These are phyloP conservation scores for Chlorella sorokiniana DNA, from an alignment of 139 green algal species.

Conservation along the genomic window DNA sequence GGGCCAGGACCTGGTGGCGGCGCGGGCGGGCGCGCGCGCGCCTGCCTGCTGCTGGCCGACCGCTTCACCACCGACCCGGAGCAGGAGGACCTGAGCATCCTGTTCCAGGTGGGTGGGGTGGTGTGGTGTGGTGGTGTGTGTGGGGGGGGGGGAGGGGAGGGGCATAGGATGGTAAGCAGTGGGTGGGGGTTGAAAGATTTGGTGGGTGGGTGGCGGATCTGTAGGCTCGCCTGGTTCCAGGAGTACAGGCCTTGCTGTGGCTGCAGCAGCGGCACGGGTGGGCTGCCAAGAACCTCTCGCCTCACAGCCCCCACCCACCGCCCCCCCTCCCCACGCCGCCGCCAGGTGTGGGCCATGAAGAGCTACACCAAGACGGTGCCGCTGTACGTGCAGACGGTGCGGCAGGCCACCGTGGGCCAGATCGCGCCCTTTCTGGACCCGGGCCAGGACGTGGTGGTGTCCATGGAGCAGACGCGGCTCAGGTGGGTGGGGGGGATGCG, in stretches of 20 bases:
- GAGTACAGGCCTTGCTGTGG: no score
- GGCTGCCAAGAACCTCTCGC: no score
- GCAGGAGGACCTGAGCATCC: conserved; percentile 76
- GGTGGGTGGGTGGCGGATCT: not conserved
- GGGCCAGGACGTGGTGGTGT: conserved; percentile 67
- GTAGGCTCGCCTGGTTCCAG: no score
- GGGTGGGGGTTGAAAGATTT: not conserved
- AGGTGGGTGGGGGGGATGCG: conserved; percentile 1
- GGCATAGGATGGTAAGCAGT: no score
- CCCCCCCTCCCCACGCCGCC: not conserved
- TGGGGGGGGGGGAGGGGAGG: not conserved
- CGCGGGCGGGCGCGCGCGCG: conserved; percentile 44
- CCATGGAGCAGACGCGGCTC: conserved; percentile 73
- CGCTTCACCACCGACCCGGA: conserved; percentile 65
- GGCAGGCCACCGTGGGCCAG: conserved; percentile 50
- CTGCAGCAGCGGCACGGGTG: no score
- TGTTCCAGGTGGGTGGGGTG: conserved; percentile 63
- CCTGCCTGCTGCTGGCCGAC: conserved; percentile 75
- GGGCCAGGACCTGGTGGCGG: conserved; percentile 64
- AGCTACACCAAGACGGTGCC: conserved; percentile 80
- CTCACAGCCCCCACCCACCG: no score
- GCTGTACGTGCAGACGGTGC: conserved; percentile 81
- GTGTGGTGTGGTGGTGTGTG: not conserved
- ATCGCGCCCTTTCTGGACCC: conserved; percentile 81
- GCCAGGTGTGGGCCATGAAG: conserved; percentile 81